Evolutionary conservation across 257 asterid genomes (phyloP).

Genomic region (Rauvolfia tetraphylla): DNA sequence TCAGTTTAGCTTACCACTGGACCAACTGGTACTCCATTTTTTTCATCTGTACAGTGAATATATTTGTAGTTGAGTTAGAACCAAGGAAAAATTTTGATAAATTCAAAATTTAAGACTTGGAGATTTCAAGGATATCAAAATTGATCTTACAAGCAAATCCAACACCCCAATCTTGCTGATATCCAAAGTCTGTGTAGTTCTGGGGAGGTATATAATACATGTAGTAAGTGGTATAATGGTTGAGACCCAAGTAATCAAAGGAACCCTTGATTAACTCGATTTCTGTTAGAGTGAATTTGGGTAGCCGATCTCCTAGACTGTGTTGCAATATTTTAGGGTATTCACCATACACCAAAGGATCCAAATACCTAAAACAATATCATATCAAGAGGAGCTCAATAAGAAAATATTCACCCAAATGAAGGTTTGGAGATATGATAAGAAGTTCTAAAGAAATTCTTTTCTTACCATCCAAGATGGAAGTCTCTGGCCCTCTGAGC

Average conservation of each 20-base stretch:
- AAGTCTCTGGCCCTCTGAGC: slow-evolving; percentile 92
- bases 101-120: neutral
- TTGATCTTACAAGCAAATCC: slow-evolving; percentile 71
- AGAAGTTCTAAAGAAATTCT: no score
- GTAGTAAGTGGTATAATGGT: slow-evolving; percentile 83
- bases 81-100: no score
- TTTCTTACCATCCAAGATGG: slow-evolving; percentile 78
- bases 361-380: slow-evolving; percentile 55
- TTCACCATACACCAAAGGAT: slow-evolving; percentile 85
- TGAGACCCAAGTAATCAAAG: slow-evolving; percentile 70
- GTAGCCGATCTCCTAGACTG: slow-evolving; percentile 63
- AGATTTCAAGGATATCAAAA: neutral
- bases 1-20: no score
- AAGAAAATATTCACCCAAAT: no score
- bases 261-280: slow-evolving; percentile 75
- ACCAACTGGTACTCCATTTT: slow-evolving; percentile 81
- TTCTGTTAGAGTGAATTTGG: slow-evolving; percentile 64
- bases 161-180: slow-evolving; percentile 73
- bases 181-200: slow-evolving; percentile 41
- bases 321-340: slow-evolving; percentile 75
- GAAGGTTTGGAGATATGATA: no score
- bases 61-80: neutral
- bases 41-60: slow-evolving; percentile 36
- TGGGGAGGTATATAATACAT: slow-evolving; percentile 46
- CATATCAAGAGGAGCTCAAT: no score